phyloP scores from a whole-genome alignment of 352 stramenopile genomes.

The Pythium grandisporangium region DNA sequence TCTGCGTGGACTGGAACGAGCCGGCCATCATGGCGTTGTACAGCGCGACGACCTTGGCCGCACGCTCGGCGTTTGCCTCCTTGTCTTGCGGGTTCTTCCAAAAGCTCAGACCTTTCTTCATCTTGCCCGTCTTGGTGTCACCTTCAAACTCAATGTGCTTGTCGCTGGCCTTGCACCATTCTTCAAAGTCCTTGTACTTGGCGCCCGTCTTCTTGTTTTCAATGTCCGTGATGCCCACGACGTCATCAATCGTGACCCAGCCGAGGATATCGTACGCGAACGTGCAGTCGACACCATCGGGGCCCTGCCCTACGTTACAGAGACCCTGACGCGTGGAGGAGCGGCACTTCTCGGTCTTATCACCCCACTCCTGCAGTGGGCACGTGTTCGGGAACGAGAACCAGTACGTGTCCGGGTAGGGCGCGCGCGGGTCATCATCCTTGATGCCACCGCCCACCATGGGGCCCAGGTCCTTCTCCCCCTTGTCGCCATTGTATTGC shows the following conservation, averaged over 20 bases:
- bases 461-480: constrained; percentile 27
- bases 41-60: constrained; percentile 18
- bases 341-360: constrained; percentile 30
- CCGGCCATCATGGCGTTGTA: constrained; percentile 19
- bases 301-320: constrained; percentile 37
- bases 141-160: constrained; percentile 57
- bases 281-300: constrained; percentile 70
- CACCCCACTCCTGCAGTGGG: constrained; percentile 32
- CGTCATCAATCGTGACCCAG: constrained; percentile 68
- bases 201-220: constrained; percentile 37
- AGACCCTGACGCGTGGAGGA: constrained; percentile 41
- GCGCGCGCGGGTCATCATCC: constrained; percentile 18
- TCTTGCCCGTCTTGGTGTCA: constrained; percentile 20
- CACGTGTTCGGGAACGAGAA: constrained; percentile 39
- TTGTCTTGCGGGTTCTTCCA: constrained; percentile 28
- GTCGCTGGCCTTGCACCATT: constrained; percentile 56
- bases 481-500: constrained; percentile 34
- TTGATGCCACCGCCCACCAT: constrained; percentile 43
- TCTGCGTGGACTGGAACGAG: constrained; percentile 26
- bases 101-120: constrained; percentile 21
- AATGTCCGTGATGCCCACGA: constrained; percentile 67
- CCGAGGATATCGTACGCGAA: constrained; percentile 77
- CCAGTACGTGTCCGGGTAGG: constrained; percentile 31
- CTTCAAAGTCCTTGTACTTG: constrained; percentile 50
- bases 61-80: constrained; percentile 13